Evolutionary conservation across 2,329 filamentous ascomycete species (phyloP), one percentile per base, ranked within the genome.

Genomic region (Whalleya microplaca): DNA sequence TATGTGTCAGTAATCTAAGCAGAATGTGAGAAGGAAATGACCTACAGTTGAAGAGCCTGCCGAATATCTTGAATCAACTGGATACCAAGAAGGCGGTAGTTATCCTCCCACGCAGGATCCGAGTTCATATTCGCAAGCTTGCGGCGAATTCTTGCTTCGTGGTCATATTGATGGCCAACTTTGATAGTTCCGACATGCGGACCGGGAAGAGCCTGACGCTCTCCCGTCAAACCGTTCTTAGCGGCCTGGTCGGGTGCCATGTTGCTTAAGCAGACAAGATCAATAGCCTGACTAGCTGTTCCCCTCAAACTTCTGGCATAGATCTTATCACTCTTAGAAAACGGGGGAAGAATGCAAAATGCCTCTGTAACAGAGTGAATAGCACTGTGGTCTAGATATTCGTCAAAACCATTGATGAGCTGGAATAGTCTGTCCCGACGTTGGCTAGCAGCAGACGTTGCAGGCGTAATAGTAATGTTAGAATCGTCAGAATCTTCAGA

Each of bases 11-110:
- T n/a, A 1, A 21, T 19, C 21, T 41, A 41, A 21, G 19, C 16
- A 50, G 21, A 41, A 32, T 19, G 21, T 51, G 32, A 60, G 2
- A 53, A 51, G 20, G 53, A 37, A 46, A 44, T n/a, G 3, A 77
- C 88, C 67, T 77, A 95, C 89, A 99, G 76, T 65, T 91, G 88
- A 48, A 99, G 79, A 20, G 85, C 84, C 66, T 88, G 86, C 46
- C 94, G 84, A 42, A 96, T 89, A 59, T 87, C 90, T 69, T 97
- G 91, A 60, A 99, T 94, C 81, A 94, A 89, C 56, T 91, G 85
- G 9, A 97, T 88, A 18, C 94, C 95, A 68, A 95, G 91, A 44
- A 98, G 76, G 50, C 94, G 87, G 63, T 91, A 86, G 59, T 78
- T 85, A 68, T 94, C 91, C 72, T 98, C 93, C 55, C 90, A 87